Evolutionary conservation across 305 asterid species (phyloP), one percentile per base, ranked within the genome.

Genomic region (Solanum hybrid): DNA sequence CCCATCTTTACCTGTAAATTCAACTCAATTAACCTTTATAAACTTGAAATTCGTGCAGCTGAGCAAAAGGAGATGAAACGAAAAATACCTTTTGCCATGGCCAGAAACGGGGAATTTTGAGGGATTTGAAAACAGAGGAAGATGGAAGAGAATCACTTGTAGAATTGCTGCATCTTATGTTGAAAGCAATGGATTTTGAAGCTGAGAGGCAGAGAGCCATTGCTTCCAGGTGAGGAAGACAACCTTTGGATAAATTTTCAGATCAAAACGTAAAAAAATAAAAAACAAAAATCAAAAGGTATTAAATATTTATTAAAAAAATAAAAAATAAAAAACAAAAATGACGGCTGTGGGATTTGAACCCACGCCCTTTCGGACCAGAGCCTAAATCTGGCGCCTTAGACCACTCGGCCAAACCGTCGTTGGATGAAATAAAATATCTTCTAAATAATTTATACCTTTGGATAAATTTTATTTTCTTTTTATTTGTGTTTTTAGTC

Each of bases 291-390:
- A 51, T 14, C 22, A 14, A 2, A 51, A 14, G 22, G n/a, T 51
- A 51, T 51, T 51, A 14, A 46, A 46, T 0, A 14, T 38, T 38
- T 38, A 37, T 35, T 34, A 35, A 37, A 36, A 38, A 38, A 38
- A 3, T 1, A 14, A 56, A 56, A 29, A 29, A 29, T 29, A 29
- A 29, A 29, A 29, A 29, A 29, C 2, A 29, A 51, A 51, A 51
- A 51, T 56, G 66, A 56, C 66, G 6, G 66, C 66, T 56, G 96
- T 94, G 97, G 97, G 97, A 95, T 95, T 96, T 96, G 98, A 95
- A 94, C 96, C 96, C 98, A 95, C 98, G 97, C 98, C 98, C 96
- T 95, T 96, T 96, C 98, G 96, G 97, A 96, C 98, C 98, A 95
- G 96, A 96, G 97, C 98, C 98, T 96, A 96, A 96, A 96, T 96